These are phyloP conservation scores for Populus hybrid DNA, from an alignment of 441 rosid genomes.

Conservation along the genomic window DNA sequence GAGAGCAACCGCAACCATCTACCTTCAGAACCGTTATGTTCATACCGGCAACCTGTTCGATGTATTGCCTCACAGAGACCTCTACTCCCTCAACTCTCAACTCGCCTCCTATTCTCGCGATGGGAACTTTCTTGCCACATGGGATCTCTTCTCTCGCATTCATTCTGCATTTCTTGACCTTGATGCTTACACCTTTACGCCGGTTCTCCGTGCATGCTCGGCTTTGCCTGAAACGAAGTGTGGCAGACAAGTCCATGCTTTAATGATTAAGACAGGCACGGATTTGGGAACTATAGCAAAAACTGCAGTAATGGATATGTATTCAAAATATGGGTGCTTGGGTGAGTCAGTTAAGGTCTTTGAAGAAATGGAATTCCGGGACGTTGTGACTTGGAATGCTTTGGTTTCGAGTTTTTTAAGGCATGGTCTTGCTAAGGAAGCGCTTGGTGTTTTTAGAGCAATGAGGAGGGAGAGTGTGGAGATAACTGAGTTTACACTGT, in stretches of 20 bases:
- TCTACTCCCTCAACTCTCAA: slow-evolving; percentile 43
- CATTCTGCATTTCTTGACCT: slow-evolving; percentile 35
- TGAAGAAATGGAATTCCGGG: slow-evolving; percentile 47
- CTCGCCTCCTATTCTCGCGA: slow-evolving; percentile 44
- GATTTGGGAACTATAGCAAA: slow-evolving; percentile 53
- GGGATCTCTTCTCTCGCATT: slow-evolving; percentile 50
- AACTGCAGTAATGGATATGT: slow-evolving; percentile 70
- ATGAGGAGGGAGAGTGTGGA: slow-evolving; percentile 52
- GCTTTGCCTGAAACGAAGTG: slow-evolving; percentile 37
- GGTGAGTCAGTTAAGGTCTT: slow-evolving; percentile 49
- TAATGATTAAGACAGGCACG: slow-evolving; percentile 59
- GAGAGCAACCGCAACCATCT: neutral
- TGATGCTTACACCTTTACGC: slow-evolving; percentile 60
- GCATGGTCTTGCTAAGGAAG: slow-evolving; percentile 48
- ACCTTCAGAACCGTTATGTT: neutral
- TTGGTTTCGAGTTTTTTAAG: slow-evolving; percentile 60
- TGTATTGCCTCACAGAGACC: slow-evolving; percentile 44
- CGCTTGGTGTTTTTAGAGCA: slow-evolving; percentile 45
- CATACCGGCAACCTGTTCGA: slow-evolving; percentile 39
- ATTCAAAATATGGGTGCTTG: slow-evolving; percentile 51
- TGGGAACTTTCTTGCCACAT: slow-evolving; percentile 40
- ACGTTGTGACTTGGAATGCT: slow-evolving; percentile 75
- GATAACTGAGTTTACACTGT: slow-evolving; percentile 65
- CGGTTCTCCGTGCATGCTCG: slow-evolving; percentile 63
- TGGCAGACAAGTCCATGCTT: slow-evolving; percentile 70